Conservation (phyloP, 768 basidiomycete species). For the Hydnum rufescens region DNA sequence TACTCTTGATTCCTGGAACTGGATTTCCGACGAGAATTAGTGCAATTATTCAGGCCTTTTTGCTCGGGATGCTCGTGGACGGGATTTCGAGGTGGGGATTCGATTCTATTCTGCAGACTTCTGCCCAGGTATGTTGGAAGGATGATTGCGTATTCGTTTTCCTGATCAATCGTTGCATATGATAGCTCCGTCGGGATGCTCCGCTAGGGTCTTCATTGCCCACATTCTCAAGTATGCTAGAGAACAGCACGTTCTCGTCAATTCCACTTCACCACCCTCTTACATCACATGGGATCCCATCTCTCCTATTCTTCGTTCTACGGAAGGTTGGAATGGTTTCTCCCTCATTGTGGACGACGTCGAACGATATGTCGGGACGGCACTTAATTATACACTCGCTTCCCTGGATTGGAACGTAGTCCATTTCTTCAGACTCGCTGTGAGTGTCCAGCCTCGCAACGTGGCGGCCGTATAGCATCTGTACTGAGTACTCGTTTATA, state of each 20-base stretch:
- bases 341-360: not conserved
- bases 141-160: not conserved
- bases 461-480: not conserved
- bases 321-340: not conserved
- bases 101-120: slow-evolving; percentile 60
- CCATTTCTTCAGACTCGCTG: not conserved
- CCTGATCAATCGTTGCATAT: slow-evolving; percentile 4
- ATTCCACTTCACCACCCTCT: not conserved
- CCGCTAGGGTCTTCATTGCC: slow-evolving; percentile 50
- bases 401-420: too few relatives aligned
- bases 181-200: slow-evolving; percentile 59
- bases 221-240: slow-evolving; percentile 29
- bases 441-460: not conserved
- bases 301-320: not conserved
- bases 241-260: too few relatives aligned
- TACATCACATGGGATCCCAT: not conserved
- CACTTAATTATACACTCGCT: not conserved
- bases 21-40: slow-evolving; percentile 66
- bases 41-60: slow-evolving; percentile 61
- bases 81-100: slow-evolving; percentile 65
- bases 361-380: not conserved
- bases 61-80: slow-evolving; percentile 67
- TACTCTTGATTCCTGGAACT: slow-evolving; percentile 55
- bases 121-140: slow-evolving; percentile 32
- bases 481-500: too few relatives aligned